These are phyloP conservation scores for Cucurbita maxima DNA, from an alignment of 306 rosid genomes.

Conservation along the genomic window DNA sequence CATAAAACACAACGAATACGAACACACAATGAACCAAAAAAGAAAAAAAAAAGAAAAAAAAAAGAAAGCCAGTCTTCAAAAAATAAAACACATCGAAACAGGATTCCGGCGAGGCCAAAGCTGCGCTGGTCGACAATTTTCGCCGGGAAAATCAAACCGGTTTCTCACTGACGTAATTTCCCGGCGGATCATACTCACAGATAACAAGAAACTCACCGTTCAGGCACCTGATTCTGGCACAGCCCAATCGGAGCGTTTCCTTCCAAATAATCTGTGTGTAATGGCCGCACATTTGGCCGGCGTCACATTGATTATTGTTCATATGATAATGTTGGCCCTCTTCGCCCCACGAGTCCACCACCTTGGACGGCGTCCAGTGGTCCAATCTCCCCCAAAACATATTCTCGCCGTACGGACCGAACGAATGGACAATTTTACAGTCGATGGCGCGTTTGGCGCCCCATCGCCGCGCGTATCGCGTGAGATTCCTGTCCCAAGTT, in stretches of 20 bases:
- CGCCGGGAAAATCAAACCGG: conserved; percentile 16
- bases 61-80: not conserved
- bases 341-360: conserved; percentile 25
- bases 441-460: conserved; percentile 15
- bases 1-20: not conserved
- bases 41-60: not conserved
- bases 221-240: conserved; percentile 22
- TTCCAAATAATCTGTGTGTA: conserved; percentile 65
- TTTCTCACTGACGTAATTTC: conserved; percentile 26
- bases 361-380: conserved; percentile 25
- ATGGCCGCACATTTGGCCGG: conserved; percentile 31
- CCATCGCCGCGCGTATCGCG: conserved; percentile 20
- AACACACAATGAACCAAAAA: too few species aligned
- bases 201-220: conserved; percentile 10
- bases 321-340: conserved; percentile 22
- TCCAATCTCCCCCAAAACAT: conserved; percentile 31
- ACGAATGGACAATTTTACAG: conserved; percentile 30
- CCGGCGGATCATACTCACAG: conserved; percentile 58
- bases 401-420: conserved; percentile 36
- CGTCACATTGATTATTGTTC: conserved; percentile 9
- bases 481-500: conserved; percentile 35
- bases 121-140: not conserved
- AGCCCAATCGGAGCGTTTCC: conserved; percentile 30
- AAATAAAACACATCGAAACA: not conserved
- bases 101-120: not conserved